Evolutionary conservation across 305 asterid species (phyloP), one percentile per base, ranked within the genome.

Genomic region (Plantago coronopus): DNA sequence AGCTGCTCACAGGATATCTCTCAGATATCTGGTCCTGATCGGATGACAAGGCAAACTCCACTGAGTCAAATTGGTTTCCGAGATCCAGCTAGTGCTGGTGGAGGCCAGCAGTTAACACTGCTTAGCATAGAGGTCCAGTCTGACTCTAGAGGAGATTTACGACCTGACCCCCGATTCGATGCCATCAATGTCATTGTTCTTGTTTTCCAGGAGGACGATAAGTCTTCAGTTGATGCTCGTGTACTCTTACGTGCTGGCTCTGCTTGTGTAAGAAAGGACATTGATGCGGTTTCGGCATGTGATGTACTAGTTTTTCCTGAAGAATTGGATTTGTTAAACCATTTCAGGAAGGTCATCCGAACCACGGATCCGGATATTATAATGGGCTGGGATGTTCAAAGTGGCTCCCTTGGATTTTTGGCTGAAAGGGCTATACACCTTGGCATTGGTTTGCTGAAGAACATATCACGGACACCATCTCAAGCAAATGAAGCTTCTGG

Each of bases 351-450:
- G 72, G 72, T 85, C 29, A 72, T 94, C 34, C 75, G 62, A 70
- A 65, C 71, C 74, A 71, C 67, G 67, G 95, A 94, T 65, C 99
- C 99, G 4, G 99, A 94, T 70, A 64, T 89, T 53, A 48, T 94
- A 34, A 80, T 94, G 93, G 99, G 99, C 66, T 89, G 99, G 99
- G 99, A 94, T 76, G 74, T 94, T 68, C 99, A 94, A 79, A 77
- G 90, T 21, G 84, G 94, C 65, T 94, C 99, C 80, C 90, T 94
- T 73, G 99, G 99, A 63, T 87, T 72, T 84, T 79, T 94, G 78
- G 96, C 97, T 42, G 96, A 90, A 83, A 83, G 99, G 89, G 95
- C 96, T 79, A 87, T 87, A 56, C 71, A 83, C 71, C 88, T 94
- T 76, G 95, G 95, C 64, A 63, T 94, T 61, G 83, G 82, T 73